phyloP scores from a whole-genome alignment of 768 basidiomycete genomes.

The Tylopilus sp. region DNA sequence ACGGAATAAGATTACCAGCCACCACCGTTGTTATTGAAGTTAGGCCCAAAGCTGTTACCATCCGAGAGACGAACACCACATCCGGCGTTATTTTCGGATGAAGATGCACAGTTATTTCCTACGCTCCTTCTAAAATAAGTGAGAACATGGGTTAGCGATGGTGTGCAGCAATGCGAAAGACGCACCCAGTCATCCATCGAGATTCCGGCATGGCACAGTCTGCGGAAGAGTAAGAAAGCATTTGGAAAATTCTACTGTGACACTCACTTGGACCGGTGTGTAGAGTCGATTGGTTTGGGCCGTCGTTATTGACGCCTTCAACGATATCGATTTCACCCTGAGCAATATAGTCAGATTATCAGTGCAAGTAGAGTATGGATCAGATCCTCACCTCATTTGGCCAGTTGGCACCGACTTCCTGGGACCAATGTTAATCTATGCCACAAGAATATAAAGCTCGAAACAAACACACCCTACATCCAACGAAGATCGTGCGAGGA shows the following conservation, averaged over 20 bases:
- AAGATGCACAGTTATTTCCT: conserved; percentile 31
- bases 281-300: conserved; percentile 30
- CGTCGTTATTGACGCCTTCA: conserved; percentile 31
- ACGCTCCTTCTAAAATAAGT: conserved; percentile 14
- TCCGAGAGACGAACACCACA: conserved; percentile 31
- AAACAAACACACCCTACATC: conserved; percentile 22
- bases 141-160: neutral
- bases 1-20: conserved; percentile 32
- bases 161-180: no score
- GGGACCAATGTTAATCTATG: neutral
- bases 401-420: conserved; percentile 30
- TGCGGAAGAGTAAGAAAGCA: neutral
- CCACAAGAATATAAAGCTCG: neutral
- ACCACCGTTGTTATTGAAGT: conserved; percentile 35
- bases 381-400: conserved; percentile 16
- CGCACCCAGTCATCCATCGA: conserved; percentile 31
- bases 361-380: neutral
- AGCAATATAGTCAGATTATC: neutral
- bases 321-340: conserved; percentile 34
- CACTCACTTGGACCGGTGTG: conserved; percentile 26
- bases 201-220: conserved; percentile 36
- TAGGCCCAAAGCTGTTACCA: conserved; percentile 30
- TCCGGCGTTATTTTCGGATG: conserved; percentile 26
- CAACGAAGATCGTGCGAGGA: neutral
- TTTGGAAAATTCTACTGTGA: neutral